Conservation (phyloP, 2,329 filamentous ascomycete species). For the Aspergillus proliferans region DNA sequence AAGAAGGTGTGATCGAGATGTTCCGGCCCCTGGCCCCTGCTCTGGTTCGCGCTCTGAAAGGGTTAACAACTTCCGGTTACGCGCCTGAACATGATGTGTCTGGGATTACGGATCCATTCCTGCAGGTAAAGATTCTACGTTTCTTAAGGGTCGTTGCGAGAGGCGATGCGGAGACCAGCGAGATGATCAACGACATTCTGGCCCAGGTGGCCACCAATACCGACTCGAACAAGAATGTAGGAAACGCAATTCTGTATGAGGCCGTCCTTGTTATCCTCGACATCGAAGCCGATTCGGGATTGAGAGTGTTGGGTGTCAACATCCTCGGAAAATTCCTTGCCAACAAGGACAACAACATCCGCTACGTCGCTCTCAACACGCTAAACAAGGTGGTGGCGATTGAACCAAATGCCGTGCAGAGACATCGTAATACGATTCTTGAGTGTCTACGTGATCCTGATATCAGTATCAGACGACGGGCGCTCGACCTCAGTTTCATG, state of each 20-base stretch:
- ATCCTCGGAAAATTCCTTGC: constrained; percentile 96
- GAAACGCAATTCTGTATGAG: constrained; percentile 96
- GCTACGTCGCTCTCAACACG: constrained; percentile 95
- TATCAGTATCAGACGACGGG: constrained; percentile 91
- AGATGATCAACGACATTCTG: constrained; percentile 97
- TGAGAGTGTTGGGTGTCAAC: constrained; percentile 92
- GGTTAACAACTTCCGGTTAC: constrained; percentile 89
- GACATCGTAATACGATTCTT: constrained; percentile 93
- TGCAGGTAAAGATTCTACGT: constrained; percentile 92
- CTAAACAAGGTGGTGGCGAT: constrained; percentile 97
- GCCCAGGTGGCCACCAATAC: constrained; percentile 98
- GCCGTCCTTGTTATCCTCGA: constrained; percentile 94
- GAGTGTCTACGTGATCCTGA: constrained; percentile 95
- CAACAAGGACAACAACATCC: constrained; percentile 99
- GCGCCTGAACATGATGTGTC: constrained; percentile 97
- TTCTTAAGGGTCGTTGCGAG: constrained; percentile 79
- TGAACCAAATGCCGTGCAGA: constrained; percentile 93
- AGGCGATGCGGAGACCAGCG: constrained; percentile 80
- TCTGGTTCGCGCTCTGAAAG: constrained; percentile 85
- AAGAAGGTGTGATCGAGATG: constrained; percentile 81
- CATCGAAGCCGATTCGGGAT: constrained; percentile 92
- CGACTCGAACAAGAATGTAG: constrained; percentile 95
- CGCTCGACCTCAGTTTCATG: constrained; percentile 96
- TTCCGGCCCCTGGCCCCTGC: constrained; percentile 81
- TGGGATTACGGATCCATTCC: constrained; percentile 93